Evolutionary conservation across 2,329 filamentous ascomycete genomes (phyloP).

Genomic region (Colletotrichum siamense): DNA sequence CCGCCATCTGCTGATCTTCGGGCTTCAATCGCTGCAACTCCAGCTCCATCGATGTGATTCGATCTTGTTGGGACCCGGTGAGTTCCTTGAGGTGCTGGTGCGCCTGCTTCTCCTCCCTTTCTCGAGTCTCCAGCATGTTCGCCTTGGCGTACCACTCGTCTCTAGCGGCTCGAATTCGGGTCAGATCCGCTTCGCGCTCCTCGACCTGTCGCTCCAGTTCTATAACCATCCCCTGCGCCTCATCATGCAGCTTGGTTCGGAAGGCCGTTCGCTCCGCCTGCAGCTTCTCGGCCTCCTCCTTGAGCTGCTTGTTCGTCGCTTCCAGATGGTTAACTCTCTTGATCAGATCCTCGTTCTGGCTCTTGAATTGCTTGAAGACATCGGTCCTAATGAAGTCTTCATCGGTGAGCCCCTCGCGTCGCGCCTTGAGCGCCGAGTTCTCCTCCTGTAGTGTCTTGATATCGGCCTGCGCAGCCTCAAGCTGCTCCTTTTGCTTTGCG

Average conservation of each 20-base stretch:
- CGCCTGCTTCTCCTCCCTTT: conserved; percentile 77
- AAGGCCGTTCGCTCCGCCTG: conserved; percentile 86
- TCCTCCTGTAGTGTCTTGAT: conserved; percentile 78
- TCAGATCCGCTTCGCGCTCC: conserved; percentile 82
- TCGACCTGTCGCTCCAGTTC: conserved; percentile 86
- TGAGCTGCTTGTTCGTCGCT: conserved; percentile 82
- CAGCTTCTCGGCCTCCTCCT: conserved; percentile 83
- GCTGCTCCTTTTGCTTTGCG: conserved; percentile 85
- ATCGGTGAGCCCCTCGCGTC: conserved; percentile 78
- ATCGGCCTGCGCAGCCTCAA: conserved; percentile 80
- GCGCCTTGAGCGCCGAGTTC: conserved; percentile 73
- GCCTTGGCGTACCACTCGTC: conserved; percentile 88
- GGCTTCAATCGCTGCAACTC: conserved; percentile 76
- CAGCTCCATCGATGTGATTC: conserved; percentile 81
- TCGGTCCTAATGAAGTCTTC: conserved; percentile 95
- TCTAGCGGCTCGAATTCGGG: conserved; percentile 80
- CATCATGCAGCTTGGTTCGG: conserved; percentile 80
- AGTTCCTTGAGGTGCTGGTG: conserved; percentile 81
- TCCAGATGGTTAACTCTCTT: conserved; percentile 92
- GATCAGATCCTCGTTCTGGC: conserved; percentile 90
- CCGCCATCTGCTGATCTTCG: conserved; percentile 52
- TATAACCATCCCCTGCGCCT: conserved; percentile 72
- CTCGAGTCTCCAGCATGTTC: conserved; percentile 76
- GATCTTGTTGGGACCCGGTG: conserved; percentile 76
- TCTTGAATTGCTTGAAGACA: conserved; percentile 89